A percentile compares a stretch with the other conserved stretches of the same genome.
phyloP scores from a whole-genome alignment of 352 stramenopile genomes.

The Sclerospora graminicola region DNA sequence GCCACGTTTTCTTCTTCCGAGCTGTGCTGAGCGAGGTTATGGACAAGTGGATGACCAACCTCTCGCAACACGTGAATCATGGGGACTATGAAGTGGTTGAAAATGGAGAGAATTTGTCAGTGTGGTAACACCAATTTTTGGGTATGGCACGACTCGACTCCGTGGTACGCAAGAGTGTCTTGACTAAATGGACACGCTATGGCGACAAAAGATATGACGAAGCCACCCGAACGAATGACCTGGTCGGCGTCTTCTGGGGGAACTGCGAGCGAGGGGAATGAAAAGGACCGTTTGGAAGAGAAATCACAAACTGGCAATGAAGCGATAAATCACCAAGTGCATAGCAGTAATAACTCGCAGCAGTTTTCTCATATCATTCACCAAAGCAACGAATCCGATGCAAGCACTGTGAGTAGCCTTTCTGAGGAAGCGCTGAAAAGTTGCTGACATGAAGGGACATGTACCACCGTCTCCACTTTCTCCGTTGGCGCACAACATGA shows the following conservation, averaged over 20 bases:
- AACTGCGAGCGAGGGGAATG: constrained; percentile 5
- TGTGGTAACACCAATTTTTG: no score
- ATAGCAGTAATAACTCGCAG: no score
- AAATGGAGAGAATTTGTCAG: no score
- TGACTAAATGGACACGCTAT: constrained; percentile 8
- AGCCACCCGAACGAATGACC: constrained; percentile 24
- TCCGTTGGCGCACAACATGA: no score
- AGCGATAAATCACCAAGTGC: not conserved
- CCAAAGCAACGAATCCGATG: constrained; percentile 1
- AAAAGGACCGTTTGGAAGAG: constrained; percentile 1
- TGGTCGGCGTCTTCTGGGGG: no score
- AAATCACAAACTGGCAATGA: not conserved
- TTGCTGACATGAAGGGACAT: constrained; percentile 21
- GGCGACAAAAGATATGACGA: constrained; percentile 27
- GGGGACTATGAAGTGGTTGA: no score
- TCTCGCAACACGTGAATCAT: no score
- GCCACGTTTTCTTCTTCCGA: no score
- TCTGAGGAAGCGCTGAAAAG: constrained; percentile 1
- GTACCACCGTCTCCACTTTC: no score
- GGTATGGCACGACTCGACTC: constrained; percentile 10
- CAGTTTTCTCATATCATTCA: no score
- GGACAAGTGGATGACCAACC: no score
- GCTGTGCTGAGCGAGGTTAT: no score
- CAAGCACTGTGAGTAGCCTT: constrained; percentile 4
- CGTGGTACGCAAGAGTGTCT: not conserved